A percentile compares a stretch with the other conserved stretches of the same genome.
These are phyloP conservation scores for Celoporthe dispersa DNA, from an alignment of 2,329 filamentous ascomycete genomes.

Conservation along the genomic window DNA sequence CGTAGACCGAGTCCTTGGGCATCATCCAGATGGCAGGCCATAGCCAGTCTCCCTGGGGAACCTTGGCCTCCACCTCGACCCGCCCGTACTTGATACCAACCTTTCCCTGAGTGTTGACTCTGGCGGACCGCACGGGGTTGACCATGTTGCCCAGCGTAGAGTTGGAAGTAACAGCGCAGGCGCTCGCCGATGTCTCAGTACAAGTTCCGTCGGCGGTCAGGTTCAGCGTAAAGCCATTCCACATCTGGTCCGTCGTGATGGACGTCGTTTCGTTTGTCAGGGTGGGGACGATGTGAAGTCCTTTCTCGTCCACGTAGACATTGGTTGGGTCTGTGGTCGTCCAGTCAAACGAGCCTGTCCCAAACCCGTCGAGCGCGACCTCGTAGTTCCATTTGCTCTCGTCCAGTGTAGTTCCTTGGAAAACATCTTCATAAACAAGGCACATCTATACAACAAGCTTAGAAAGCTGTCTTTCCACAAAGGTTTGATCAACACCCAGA, in stretches of 20 bases:
- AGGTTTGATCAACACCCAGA: not conserved
- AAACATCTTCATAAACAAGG: constrained; percentile 55
- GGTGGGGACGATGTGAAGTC: constrained; percentile 60
- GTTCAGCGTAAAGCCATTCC: constrained; percentile 49
- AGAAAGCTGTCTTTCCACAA: not conserved
- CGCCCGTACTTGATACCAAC: constrained; percentile 53
- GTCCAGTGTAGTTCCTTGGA: constrained; percentile 35
- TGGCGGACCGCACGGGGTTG: constrained; percentile 53
- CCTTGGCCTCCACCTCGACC: constrained; percentile 57
- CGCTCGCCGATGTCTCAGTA: constrained; percentile 41
- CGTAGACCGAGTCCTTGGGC: constrained; percentile 52
- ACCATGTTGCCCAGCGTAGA: constrained; percentile 50
- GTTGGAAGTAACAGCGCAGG: constrained; percentile 49
- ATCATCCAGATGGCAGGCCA: constrained; percentile 58
- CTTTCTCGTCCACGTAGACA: constrained; percentile 50
- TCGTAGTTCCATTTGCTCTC: constrained; percentile 28
- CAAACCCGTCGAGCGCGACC: constrained; percentile 44
- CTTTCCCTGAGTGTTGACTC: constrained; percentile 52
- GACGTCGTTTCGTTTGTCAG: constrained; percentile 48
- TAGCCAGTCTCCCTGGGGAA: constrained; percentile 59
- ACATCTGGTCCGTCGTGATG: constrained; percentile 45
- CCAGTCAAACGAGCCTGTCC: constrained; percentile 59
- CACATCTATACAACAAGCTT: constrained; percentile 39
- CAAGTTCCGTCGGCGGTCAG: constrained; percentile 48
- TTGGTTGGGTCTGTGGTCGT: constrained; percentile 54